These are phyloP conservation scores for Penicillium herquei DNA, from an alignment of 495 filamentous ascomycete genomes.

Conservation along the genomic window DNA sequence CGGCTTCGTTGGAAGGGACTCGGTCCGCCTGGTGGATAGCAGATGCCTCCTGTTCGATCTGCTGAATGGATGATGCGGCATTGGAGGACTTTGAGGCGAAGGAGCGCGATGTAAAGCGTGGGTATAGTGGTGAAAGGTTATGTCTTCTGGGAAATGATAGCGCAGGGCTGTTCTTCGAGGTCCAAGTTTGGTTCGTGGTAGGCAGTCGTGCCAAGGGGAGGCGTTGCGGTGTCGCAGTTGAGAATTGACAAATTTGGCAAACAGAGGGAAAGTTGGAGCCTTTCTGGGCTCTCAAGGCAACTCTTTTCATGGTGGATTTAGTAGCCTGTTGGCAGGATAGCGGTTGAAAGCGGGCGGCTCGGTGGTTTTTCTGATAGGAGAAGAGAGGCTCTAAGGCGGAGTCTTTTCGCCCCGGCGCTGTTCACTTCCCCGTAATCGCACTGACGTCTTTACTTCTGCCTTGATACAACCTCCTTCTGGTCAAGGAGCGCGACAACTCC, in stretches of 20 bases:
- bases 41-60: constrained; percentile 27
- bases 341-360: constrained; percentile 7
- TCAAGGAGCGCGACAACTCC: constrained; percentile 16
- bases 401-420: constrained; percentile 21
- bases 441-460: constrained; percentile 33
- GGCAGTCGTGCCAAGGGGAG: constrained; percentile 22
- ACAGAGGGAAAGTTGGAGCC: constrained; percentile 23
- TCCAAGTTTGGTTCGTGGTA: constrained; percentile 6
- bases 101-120: constrained; percentile 1
- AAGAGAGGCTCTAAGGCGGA: constrained; percentile 24
- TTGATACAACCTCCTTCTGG: constrained; percentile 20
- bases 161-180: constrained; percentile 8
- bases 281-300: constrained; percentile 29
- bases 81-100: constrained; percentile 15
- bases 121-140: constrained; percentile 2
- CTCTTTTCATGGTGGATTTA: constrained; percentile 32
- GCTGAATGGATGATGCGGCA: constrained; percentile 20
- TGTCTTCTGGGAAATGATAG: constrained; percentile 16
- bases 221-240: constrained; percentile 19
- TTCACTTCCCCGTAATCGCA: constrained; percentile 26
- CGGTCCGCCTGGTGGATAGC: constrained; percentile 30
- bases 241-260: constrained; percentile 42
- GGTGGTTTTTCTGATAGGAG: constrained; percentile 20
- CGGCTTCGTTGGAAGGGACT: constrained; percentile 38
- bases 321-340: constrained; percentile 2